Evolutionary conservation across 148 eudicot genomes (phyloP), one percentile per base, ranked within the genome.

Genomic region (Rheum nobile): DNA sequence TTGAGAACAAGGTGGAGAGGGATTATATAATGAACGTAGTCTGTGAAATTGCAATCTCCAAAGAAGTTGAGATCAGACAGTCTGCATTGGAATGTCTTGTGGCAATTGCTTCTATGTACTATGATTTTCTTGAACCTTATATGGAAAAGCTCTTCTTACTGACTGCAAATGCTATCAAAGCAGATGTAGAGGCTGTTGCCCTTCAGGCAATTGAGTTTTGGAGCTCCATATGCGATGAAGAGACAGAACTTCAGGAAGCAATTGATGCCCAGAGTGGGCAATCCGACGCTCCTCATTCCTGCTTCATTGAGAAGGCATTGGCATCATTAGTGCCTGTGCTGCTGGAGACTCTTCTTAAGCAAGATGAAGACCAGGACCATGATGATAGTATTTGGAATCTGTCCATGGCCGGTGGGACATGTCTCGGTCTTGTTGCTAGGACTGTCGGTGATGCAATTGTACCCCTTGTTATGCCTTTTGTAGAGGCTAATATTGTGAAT

Each of bases 151-250:
- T 90, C 10, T 90, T 86, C 79, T 82, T 85, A 67, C 86, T 88
- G 29, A 88, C 92, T 9, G 80, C 92, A 39, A 85, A 83, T 78
- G 96, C 96, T 31, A 91, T 88, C 6, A 90, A 75, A 77, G 86
- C 72, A 50, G 96, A 90, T 75, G 86, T 85, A 75, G 96, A 90
- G 68, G 79, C 86, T 44, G 96, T 85, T 76, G 96, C 96, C 38
- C 96, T 90, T 41, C 96, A 90, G 75, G 96, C 96, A 10, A 82
- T 90, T 67, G 96, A 90, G 72, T 88, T 90, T 55, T 90, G 96
- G 96, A 90, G 96, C 80, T 86, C 96, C n/a, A 90, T 90, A 26
- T 90, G 96, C 73, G 96, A 90, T 76, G 96, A 86, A 76, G 96
- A 90, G 77, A 82, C 88, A 24, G 90, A 88, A 35, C 77, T 85